Percentiles rank a stretch among this genome's conserved stretches.
These are phyloP conservation scores for Neltuma alba DNA, from an alignment of 306 rosid species.

Conservation along the genomic window DNA sequence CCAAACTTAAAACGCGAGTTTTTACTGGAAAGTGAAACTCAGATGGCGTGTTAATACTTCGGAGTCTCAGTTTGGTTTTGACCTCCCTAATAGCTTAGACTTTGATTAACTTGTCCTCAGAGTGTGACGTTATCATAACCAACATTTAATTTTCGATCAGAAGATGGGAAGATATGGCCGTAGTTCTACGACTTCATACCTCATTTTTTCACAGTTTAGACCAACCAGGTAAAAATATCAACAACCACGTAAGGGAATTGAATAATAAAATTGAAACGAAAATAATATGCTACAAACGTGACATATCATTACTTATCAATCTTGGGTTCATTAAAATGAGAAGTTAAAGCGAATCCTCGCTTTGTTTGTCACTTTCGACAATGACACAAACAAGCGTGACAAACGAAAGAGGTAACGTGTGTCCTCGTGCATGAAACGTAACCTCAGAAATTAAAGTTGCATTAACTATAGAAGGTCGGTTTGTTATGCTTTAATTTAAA, in stretches of 20 bases:
- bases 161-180: not conserved
- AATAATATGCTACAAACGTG: no score
- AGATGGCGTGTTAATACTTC: no score
- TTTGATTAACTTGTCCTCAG: not conserved
- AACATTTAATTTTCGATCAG: slow-evolving; percentile 23
- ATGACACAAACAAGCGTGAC: not conserved
- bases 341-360: not conserved
- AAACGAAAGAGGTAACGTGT: not conserved
- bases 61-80: slow-evolving; percentile 42
- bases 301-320: not conserved
- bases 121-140: slow-evolving; percentile 26
- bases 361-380: not conserved
- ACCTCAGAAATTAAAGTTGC: not conserved
- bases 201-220: slow-evolving; percentile 15
- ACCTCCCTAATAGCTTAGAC: slow-evolving; percentile 33
- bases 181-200: not conserved
- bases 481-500: not conserved
- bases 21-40: no score
- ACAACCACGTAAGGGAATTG: not conserved
- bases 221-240: not conserved
- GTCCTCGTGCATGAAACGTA: not conserved
- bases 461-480: not conserved
- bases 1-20: not conserved
- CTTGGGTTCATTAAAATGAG: not conserved
- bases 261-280: not conserved